A percentile compares a stretch with the other conserved stretches of the same genome.
These are phyloP conservation scores for Colletotrichum higginsianum DNA, from an alignment of 2,329 filamentous ascomycete genomes.

Conservation along the genomic window DNA sequence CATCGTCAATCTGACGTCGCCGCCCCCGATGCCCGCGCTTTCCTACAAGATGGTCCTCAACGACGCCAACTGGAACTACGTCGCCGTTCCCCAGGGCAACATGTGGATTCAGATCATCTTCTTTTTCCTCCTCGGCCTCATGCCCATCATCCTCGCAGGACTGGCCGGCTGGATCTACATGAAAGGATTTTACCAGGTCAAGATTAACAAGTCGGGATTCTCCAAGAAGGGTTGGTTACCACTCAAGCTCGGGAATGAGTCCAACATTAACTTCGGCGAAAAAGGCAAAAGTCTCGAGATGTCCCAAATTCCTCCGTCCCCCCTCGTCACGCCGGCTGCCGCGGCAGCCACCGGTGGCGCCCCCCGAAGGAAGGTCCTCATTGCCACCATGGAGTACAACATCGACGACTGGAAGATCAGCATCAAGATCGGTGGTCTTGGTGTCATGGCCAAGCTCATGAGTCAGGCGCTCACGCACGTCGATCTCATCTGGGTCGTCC, in stretches of 20 bases:
- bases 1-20: slow-evolving; percentile 71
- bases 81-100: slow-evolving; percentile 67
- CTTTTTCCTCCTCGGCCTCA: slow-evolving; percentile 65
- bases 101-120: slow-evolving; percentile 66
- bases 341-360: slow-evolving; percentile 42
- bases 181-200: slow-evolving; percentile 66
- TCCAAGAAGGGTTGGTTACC: slow-evolving; percentile 47
- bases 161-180: slow-evolving; percentile 69
- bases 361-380: slow-evolving; percentile 70
- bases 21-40: slow-evolving; percentile 67
- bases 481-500: slow-evolving; percentile 76
- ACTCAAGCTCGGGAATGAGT: slow-evolving; percentile 49
- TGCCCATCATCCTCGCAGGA: slow-evolving; percentile 66
- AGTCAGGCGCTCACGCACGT: slow-evolving; percentile 75
- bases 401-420: slow-evolving; percentile 80
- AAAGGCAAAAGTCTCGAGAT: slow-evolving; percentile 46
- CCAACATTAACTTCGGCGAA: slow-evolving; percentile 51
- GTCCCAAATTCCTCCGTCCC: slow-evolving; percentile 39
- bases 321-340: slow-evolving; percentile 31
- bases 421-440: slow-evolving; percentile 79
- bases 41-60: slow-evolving; percentile 69
- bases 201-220: slow-evolving; percentile 65
- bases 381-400: slow-evolving; percentile 81
- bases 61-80: slow-evolving; percentile 67
- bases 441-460: slow-evolving; percentile 80